Evolutionary conservation across 441 rosid species (phyloP), one percentile per base, ranked within the genome.

Genomic region (Populus trichocarpa): DNA sequence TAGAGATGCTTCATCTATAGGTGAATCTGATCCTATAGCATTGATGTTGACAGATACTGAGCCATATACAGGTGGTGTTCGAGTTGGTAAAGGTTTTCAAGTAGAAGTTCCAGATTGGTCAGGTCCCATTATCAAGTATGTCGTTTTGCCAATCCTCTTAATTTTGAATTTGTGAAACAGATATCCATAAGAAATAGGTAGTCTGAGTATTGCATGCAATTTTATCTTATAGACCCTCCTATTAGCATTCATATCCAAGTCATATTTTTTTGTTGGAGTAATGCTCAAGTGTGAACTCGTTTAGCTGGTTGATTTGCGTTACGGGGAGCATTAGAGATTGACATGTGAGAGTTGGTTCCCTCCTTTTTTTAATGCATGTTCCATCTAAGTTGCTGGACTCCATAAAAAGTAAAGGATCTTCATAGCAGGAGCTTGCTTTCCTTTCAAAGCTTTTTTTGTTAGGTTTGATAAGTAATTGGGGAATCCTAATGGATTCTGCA

Each of bases 91-190:
- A 87, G 90, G 92, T 81, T 92, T 89, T 80, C 98, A 96, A 91
- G 95, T 96, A 2, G 90, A 94, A 71, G 91, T 96, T 79, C 92
- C 97, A 78, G 92, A 90, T 38, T 91, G 98, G 96, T 85, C 85
- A 59, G 96, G 92, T 82, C 97, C 94, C 73, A 79, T 80, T 63
- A 80, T 77, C 59, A 75, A 81, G 93, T 92, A 88, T 69, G 86
- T 80, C 77, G 75, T 70, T 46, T 70, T 78, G 36, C 25, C 69
- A 70, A 75, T 75, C 81, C 69, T 75, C n/a, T 16, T 30, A 11
- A 75, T 63, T 53, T 77, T 32, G 2, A 28, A 50, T 50, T 16
- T 50, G 18, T 50, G 57, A 16, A 50, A 50, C 20, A 50, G 63
- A 35, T 74, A 36, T 28, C 33, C 25, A 10, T 30, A 14, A 71